A percentile compares a stretch with the other conserved stretches of the same genome.
Conservation (phyloP, 2,329 filamentous ascomycete genomes). For the Gaeumannomyces tritici region DNA sequence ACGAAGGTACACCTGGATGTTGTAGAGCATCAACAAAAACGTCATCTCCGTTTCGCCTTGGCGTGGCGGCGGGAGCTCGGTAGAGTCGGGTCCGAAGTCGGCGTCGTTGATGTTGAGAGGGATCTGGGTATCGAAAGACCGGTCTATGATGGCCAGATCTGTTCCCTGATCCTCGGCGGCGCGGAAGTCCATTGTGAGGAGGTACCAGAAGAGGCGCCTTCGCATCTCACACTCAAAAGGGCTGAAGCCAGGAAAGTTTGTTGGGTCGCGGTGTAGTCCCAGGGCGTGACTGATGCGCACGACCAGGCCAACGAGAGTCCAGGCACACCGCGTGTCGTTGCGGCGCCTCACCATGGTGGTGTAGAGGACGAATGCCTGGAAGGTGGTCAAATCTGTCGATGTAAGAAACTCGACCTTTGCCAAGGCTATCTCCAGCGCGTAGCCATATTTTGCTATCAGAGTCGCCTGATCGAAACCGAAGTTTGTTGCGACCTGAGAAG, state of each 20-base stretch:
- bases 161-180: slow-evolving; percentile 50
- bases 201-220: slow-evolving; percentile 51
- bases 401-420: slow-evolving; percentile 52
- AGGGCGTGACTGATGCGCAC: slow-evolving; percentile 45
- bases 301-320: slow-evolving; percentile 55
- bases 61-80: slow-evolving; percentile 33
- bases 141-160: slow-evolving; percentile 33
- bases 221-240: slow-evolving; percentile 55
- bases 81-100: slow-evolving; percentile 38
- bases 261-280: slow-evolving; percentile 49
- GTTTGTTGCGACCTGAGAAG: slow-evolving; percentile 34
- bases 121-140: slow-evolving; percentile 40
- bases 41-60: slow-evolving; percentile 44
- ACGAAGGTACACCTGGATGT: slow-evolving; percentile 27
- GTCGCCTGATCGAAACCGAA: slow-evolving; percentile 38
- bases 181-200: slow-evolving; percentile 50
- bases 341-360: slow-evolving; percentile 42
- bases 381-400: slow-evolving; percentile 45
- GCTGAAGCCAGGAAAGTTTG: slow-evolving; percentile 38
- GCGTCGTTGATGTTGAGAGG: slow-evolving; percentile 49
- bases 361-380: slow-evolving; percentile 54
- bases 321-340: slow-evolving; percentile 44
- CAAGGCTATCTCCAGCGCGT: slow-evolving; percentile 49
- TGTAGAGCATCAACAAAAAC: slow-evolving; percentile 31
- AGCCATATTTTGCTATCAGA: slow-evolving; percentile 37